A percentile compares a stretch with the other conserved stretches of the same genome.
Evolutionary conservation across 331 rosid genomes (phyloP).

Genomic region (Acacia pycnantha): DNA sequence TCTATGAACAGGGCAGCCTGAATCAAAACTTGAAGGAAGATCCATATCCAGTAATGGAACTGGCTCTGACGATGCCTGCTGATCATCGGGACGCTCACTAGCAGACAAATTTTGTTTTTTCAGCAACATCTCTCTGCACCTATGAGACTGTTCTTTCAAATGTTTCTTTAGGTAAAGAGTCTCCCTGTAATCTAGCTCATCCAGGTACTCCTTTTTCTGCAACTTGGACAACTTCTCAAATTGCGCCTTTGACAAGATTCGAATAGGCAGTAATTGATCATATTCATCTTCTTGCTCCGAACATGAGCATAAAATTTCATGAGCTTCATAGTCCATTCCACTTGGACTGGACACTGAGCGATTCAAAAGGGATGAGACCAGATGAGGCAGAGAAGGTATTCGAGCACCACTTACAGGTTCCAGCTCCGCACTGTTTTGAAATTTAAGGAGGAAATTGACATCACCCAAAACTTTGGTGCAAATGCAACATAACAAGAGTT

Average conservation of each 20-base stretch:
- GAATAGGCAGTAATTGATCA: conserved; percentile 77
- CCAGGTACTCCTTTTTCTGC: conserved; percentile 73
- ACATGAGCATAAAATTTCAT: conserved; percentile 48
- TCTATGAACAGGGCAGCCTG: conserved; percentile 62
- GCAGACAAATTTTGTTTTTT: conserved; percentile 34
- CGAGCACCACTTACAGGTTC: conserved; percentile 54
- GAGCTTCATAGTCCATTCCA: conserved; percentile 52
- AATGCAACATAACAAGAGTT: conserved; percentile 69
- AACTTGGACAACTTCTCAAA: conserved; percentile 68
- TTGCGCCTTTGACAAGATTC: conserved; percentile 71
- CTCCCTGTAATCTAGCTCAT: conserved; percentile 93
- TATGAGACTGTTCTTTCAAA: conserved; percentile 63
- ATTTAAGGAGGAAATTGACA: conserved; percentile 68
- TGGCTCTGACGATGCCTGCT: conserved; percentile 61
- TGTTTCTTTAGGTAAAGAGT: conserved; percentile 82
- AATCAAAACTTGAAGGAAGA: conserved; percentile 74
- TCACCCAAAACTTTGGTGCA: conserved; percentile 83
- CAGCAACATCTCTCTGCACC: conserved; percentile 39
- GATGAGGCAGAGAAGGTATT: conserved; percentile 84
- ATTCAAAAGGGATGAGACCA: conserved; percentile 73
- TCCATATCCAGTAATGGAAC: conserved; percentile 76
- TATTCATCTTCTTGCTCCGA: conserved; percentile 71
- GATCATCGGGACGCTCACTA: conserved; percentile 44
- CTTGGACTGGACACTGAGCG: conserved; percentile 33
- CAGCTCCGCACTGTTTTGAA: conserved; percentile 69